Evolutionary conservation across 192 early-diverging fungal species (phyloP).

Genomic region (Irineochytrium annulatum): DNA sequence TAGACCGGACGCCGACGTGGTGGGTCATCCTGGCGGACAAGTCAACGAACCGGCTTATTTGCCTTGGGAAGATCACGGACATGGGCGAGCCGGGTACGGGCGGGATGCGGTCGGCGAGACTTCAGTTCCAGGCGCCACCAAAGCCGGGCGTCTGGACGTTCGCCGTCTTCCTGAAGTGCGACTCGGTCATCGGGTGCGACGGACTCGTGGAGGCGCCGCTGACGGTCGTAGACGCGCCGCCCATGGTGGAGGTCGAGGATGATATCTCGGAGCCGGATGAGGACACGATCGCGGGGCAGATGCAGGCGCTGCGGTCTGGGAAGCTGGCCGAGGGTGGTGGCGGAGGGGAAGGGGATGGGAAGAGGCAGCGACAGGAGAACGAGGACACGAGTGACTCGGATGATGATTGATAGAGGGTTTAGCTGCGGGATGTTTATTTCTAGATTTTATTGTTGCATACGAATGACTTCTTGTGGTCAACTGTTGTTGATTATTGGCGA

Average conservation of each 20-base stretch:
- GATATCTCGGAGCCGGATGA: constrained; percentile 96
- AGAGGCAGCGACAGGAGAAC: constrained; percentile 13
- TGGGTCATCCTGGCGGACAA: constrained; percentile 87
- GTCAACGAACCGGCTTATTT: constrained; percentile 77
- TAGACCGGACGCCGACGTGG: constrained; percentile 75
- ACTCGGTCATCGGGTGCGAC: constrained; percentile 84
- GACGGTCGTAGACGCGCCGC: constrained; percentile 64
- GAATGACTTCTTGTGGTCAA: no score
- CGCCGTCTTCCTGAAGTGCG: constrained; percentile 80
- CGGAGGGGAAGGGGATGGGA: not conserved
- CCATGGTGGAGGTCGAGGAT: constrained; percentile 80
- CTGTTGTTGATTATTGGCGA: no score
- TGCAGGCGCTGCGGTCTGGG: constrained; percentile 68
- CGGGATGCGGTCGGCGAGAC: constrained; percentile 43
- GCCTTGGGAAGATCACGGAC: constrained; percentile 65
- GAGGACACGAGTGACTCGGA: constrained; percentile 33
- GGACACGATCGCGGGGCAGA: constrained; percentile 92
- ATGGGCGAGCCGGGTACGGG: constrained; percentile 33
- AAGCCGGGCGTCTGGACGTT: constrained; percentile 79
- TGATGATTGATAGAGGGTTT: constrained; percentile 13
- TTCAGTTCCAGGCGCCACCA: constrained; percentile 94
- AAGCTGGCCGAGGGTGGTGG: constrained; percentile 12
- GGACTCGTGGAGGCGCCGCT: constrained; percentile 72
- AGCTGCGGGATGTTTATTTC: no score
- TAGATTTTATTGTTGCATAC: not conserved